Percentiles rank a stretch among this genome's conserved stretches.
Evolutionary conservation across 768 basidiomycete genomes (phyloP).

Genomic region (Lyophyllum shimeji): DNA sequence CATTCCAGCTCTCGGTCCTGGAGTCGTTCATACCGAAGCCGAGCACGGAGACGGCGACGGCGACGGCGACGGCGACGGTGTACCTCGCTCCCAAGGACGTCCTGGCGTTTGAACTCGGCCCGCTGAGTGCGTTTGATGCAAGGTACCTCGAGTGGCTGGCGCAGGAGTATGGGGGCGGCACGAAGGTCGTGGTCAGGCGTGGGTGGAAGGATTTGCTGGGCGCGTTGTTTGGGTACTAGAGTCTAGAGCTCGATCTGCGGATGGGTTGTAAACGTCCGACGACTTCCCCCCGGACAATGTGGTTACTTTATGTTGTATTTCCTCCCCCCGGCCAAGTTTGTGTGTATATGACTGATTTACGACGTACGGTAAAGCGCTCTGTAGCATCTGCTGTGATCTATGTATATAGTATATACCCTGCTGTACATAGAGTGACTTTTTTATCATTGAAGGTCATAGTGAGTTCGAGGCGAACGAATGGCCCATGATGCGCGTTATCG

Average conservation of each 20-base stretch:
- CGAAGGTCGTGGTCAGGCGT: slow-evolving; percentile 39
- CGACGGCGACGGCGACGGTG: slow-evolving; percentile 25
- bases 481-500: too few species aligned
- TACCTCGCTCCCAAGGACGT: slow-evolving; percentile 62
- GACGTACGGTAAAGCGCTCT: not conserved
- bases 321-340: not conserved
- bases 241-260: too few species aligned
- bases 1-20: slow-evolving; percentile 54
- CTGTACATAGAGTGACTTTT: not conserved
- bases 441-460: too few species aligned
- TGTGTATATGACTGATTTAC: not conserved
- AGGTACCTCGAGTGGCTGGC: slow-evolving; percentile 78
- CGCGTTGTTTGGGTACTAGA: not conserved
- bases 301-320: not conserved
- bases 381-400: not conserved
- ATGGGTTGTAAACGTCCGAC: too few species aligned
- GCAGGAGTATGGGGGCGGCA: slow-evolving; percentile 58
- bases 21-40: slow-evolving; percentile 30
- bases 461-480: too few species aligned
- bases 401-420: too few species aligned
- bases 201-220: slow-evolving; percentile 52
- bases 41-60: not conserved
- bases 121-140: slow-evolving; percentile 70
- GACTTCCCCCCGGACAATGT: too few species aligned
- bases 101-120: slow-evolving; percentile 67